Evolutionary conservation across 257 asterid genomes (phyloP).

Genomic region (Nicotiana tabacum): DNA sequence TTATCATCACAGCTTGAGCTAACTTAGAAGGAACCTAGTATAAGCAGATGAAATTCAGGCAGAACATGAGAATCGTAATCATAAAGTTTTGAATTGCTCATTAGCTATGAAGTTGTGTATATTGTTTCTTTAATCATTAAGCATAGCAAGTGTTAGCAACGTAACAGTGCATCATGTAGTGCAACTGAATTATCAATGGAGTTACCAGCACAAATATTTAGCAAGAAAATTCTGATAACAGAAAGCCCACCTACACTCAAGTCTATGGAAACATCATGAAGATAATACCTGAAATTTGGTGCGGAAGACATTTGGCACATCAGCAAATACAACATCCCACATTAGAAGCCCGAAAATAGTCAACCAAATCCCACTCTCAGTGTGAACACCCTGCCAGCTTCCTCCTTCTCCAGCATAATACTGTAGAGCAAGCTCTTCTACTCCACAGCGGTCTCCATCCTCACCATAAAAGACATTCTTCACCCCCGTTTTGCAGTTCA

Average conservation of each 20-base stretch:
- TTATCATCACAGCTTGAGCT: background rate
- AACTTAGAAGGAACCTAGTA: background rate
- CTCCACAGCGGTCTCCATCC: conserved; percentile 83
- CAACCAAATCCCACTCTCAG: conserved; percentile 96
- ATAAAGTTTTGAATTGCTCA: background rate
- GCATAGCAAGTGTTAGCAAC: background rate
- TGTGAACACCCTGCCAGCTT: conserved; percentile 82
- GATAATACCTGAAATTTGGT: conserved; percentile 74
- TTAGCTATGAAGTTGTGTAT: background rate
- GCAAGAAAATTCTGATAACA: background rate
- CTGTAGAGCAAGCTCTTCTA: conserved; percentile 86
- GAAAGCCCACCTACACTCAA: background rate
- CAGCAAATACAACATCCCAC: conserved; percentile 83
- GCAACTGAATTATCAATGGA: background rate
- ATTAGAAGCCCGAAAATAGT: conserved; percentile 84
- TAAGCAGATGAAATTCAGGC: background rate
- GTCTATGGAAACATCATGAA: background rate
- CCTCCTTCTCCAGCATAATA: conserved; percentile 94
- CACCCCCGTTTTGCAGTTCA: conserved; percentile 63
- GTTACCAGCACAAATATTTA: background rate
- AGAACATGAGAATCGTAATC: background rate
- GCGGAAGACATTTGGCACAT: conserved; percentile 80
- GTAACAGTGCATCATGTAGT: background rate
- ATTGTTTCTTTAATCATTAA: background rate
- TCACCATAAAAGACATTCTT: conserved; percentile 80